Base-by-base conservation (phyloP, 2,329 filamentous ascomycete species). In the Dactylellina parvicollis region DNA sequence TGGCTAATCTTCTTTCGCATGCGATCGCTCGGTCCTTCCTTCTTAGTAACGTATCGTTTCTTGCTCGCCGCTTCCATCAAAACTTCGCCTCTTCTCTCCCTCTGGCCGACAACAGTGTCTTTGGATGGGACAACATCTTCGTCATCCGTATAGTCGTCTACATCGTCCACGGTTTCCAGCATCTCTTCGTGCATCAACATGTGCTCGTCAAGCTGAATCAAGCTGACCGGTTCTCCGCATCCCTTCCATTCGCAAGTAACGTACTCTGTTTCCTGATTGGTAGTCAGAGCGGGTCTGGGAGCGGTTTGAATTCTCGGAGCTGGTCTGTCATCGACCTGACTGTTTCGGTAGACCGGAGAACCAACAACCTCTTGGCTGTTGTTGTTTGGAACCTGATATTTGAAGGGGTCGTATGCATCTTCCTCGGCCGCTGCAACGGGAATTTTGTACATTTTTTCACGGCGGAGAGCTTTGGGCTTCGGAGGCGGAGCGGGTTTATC, bases 161-260 rank as follows among this genome's bases (percentile, higher is more conserved):
- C 56, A 24, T 61, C 55, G 22, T 70, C 65, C 38, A 54, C 14
- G 10, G 18, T 40, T 10, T 62, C 66, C 16, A 50, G 18, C 30
- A 52, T 55, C 16, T 30, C 26, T 44, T 71, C 66, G 46, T 71
- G 66, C 57, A 71, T 52, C 3, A 24, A 22, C 10, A 71, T 34
- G 10, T 72, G 67, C 28, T 38, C 52, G 34, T 72, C 67, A 16
- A 72, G 52, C 5, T 72, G 42, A 22, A 60, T 42, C 16, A 72
- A 42, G 32, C 59, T 72, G n/a, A 72, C 59, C 12, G 67, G 59
- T n/a, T 72, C 67, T 12, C 67, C 67, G 18, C 67, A 72, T 7
- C 24, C 59, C 16, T 65, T 72, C 67, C 67, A 65, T 32, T 65
- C 67, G 36, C 67, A 72, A 8, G 32, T 59, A 7, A 65, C 22